Percentiles rank a stretch among this genome's conserved stretches.
These are phyloP conservation scores for Phytophthora hybrid DNA, from an alignment of 352 stramenopile species.

Conservation along the genomic window DNA sequence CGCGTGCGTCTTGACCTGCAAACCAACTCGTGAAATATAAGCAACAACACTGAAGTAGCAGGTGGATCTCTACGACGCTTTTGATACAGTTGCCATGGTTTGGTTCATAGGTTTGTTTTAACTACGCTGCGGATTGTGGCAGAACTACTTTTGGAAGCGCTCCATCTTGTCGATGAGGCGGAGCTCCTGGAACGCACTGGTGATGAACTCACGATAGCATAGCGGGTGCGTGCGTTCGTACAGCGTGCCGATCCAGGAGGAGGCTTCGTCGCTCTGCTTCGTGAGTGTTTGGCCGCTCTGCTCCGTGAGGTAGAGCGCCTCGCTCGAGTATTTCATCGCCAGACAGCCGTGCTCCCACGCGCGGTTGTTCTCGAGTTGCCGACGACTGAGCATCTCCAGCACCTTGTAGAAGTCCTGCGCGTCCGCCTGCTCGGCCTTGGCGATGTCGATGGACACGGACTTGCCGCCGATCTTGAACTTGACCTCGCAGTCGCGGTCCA, in stretches of 20 bases:
- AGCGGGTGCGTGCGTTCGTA: slow-evolving; percentile 60
- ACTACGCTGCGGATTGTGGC: no score
- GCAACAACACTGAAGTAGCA: no score
- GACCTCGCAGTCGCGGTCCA: slow-evolving; percentile 67
- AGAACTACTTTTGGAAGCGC: slow-evolving; percentile 29
- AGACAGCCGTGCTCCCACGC: slow-evolving; percentile 59
- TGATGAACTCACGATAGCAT: slow-evolving; percentile 65
- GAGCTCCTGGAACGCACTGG: slow-evolving; percentile 51
- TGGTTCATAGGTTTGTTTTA: background rate
- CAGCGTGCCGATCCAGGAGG: slow-evolving; percentile 55
- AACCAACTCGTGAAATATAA: no score
- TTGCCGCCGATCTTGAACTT: slow-evolving; percentile 60
- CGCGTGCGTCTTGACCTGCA: no score
- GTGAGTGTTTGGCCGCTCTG: slow-evolving; percentile 52
- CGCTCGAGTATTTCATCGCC: slow-evolving; percentile 51
- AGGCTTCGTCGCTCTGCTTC: slow-evolving; percentile 50
- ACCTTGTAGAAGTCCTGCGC: slow-evolving; percentile 64
- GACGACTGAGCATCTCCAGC: slow-evolving; percentile 55
- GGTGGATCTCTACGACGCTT: no score
- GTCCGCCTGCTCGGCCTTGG: slow-evolving; percentile 47
- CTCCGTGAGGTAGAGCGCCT: slow-evolving; percentile 56
- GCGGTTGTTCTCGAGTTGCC: slow-evolving; percentile 47
- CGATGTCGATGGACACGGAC: slow-evolving; percentile 59
- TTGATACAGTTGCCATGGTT: background rate
- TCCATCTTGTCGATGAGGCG: slow-evolving; percentile 46